Base-by-base conservation (phyloP, 78 protist species). In the Tieghemostelium lacteum region DNA sequence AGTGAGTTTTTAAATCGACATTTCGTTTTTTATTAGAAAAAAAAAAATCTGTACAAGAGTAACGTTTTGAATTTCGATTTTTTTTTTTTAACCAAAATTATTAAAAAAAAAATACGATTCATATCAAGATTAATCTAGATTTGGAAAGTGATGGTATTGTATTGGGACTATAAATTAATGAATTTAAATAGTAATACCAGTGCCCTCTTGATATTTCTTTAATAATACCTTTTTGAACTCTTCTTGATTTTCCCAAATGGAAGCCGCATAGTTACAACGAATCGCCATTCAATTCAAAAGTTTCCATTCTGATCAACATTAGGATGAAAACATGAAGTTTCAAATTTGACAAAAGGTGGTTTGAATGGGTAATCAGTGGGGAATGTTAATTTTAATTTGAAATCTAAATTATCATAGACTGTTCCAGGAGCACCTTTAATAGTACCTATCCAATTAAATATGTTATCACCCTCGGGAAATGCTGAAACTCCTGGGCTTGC, bases 231-330 rank as follows among this genome's bases (percentile, higher is more conserved):
- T 75, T 63, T 75, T 87, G 24, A 73, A 87, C 58, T 87, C 93
- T 0, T 65, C 80, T 75, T 95, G 95, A 50, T 95, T 74, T 28
- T 42, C 61, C 99, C 99, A 97, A 50, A 98, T 58, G 3, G 80
- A 40, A 0, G 99, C 99, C 2, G 99, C 99, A 22, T 88, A 33
- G 33, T 65, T 40, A 80, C 96, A n/a, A n/a, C 96, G 40, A 98
- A 75, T 0, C 98, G 99, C n/a, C 93, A 80, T 69, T 95, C 97
- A 70, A 96, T 80, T 85, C 99, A 98, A 58, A 96, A 95, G 94
- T 88, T 83, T 5, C 99, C 99, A 67, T 74, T 50, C 65, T 3
- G 16, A 26, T 96, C 97, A 5, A 98, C 98, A 70, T 98, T 98
- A 33, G 98, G 98, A n/a, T n/a, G 99, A 92, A 95, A 97, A 93